Conservation (phyloP, 495 filamentous ascomycete genomes). For the Bryoglossum gracile region DNA sequence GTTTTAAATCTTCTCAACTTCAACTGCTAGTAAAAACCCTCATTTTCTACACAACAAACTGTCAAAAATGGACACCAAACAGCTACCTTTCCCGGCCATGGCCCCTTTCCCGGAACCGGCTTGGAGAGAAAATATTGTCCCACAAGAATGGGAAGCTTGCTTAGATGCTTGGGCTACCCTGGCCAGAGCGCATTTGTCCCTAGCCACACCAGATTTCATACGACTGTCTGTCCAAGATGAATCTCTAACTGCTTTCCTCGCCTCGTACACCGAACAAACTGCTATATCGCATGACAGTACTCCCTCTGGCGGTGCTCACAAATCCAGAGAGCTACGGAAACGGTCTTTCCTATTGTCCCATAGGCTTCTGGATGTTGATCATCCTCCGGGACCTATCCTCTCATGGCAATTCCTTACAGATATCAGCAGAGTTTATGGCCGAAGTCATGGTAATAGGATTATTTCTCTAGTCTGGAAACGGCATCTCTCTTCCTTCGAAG, state of each 20-base stretch:
- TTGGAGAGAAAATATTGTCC: conserved; percentile 56
- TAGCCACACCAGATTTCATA: conserved; percentile 46
- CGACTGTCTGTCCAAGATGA: conserved; percentile 42
- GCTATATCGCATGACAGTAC: conserved; percentile 5
- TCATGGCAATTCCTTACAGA: conserved; percentile 53
- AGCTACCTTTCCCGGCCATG: conserved; percentile 50
- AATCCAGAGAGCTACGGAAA: conserved; percentile 49
- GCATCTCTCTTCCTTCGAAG: conserved; percentile 12
- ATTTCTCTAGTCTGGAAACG: conserved; percentile 26
- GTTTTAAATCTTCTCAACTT: no score
- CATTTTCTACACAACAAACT: background rate
- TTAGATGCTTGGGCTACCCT: conserved; percentile 70
- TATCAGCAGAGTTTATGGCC: conserved; percentile 47
- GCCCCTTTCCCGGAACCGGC: conserved; percentile 66
- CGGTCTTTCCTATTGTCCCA: conserved; percentile 53
- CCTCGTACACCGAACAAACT: conserved; percentile 18
- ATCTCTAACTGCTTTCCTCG: conserved; percentile 36
- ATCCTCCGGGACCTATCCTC: conserved; percentile 39
- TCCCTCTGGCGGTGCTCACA: conserved; percentile 30
- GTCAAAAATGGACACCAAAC: conserved; percentile 17
- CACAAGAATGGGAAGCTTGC: conserved; percentile 70
- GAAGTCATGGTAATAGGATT: conserved; percentile 33
- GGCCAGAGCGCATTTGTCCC: conserved; percentile 52
- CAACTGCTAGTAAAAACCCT: no score
- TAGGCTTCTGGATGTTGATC: conserved; percentile 35